Percentiles rank a stretch among this genome's conserved stretches.
Evolutionary conservation across 306 rosid species (phyloP).

Genomic region (Gynostemma pentaphyllum): DNA sequence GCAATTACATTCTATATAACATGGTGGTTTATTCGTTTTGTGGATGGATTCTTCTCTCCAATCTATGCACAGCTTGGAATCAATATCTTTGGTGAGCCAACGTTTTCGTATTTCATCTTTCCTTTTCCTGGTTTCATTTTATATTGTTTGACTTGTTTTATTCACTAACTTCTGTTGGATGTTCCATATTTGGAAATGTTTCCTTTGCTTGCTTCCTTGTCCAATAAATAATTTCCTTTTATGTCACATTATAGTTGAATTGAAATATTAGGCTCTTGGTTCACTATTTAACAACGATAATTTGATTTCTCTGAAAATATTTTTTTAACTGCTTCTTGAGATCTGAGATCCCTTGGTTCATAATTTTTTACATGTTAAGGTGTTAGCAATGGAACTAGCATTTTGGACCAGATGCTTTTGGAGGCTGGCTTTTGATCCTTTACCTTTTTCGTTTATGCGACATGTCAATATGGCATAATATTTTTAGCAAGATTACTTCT

Average conservation of each 20-base stretch:
- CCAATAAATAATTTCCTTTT: background rate
- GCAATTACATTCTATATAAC: conserved; percentile 86
- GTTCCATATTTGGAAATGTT: background rate
- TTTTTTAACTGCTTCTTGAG: background rate
- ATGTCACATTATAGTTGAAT: background rate
- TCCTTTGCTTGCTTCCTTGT: background rate
- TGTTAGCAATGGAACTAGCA: background rate
- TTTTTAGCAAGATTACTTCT: background rate
- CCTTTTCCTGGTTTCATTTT: background rate
- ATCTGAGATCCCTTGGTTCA: background rate
- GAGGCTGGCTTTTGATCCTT: background rate
- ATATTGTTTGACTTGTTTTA: background rate
- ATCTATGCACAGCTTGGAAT: conserved; percentile 85
- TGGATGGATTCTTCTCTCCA: conserved; percentile 85
- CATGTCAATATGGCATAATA: background rate
- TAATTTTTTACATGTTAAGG: background rate
- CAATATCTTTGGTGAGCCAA: conserved; percentile 58
- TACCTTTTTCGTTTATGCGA: background rate
- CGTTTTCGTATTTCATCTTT: background rate
- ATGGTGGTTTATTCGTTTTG: conserved; percentile 91
- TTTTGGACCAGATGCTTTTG: background rate
- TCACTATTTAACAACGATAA: background rate
- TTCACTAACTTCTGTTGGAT: background rate
- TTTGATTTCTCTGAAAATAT: background rate
- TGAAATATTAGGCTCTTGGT: background rate